These are phyloP conservation scores for Suillus placidus DNA, from an alignment of 768 basidiomycete species.

Conservation along the genomic window DNA sequence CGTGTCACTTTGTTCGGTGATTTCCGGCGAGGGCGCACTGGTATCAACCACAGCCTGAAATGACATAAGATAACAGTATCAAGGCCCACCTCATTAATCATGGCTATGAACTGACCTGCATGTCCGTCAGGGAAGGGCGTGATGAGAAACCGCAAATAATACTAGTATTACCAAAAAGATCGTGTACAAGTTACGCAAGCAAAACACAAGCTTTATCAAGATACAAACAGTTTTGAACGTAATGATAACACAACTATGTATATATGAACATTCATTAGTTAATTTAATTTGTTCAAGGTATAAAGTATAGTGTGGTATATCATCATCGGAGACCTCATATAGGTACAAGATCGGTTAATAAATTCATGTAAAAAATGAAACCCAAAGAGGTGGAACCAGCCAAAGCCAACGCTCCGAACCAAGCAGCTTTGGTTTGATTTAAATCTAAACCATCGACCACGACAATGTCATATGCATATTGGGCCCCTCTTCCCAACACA, in stretches of 20 bases:
- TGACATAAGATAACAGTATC: neutral
- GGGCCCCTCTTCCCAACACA: conserved; percentile 16
- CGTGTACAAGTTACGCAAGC: neutral
- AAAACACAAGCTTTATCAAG: no score
- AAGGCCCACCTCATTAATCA: neutral
- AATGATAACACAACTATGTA: neutral
- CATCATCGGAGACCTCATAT: neutral
- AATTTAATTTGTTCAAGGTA: neutral
- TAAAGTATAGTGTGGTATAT: neutral
- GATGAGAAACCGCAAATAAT: no score
- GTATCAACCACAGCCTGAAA: neutral
- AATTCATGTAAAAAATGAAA: conserved; percentile 1
- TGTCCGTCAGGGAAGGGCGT: neutral
- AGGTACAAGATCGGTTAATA: conserved; percentile 5
- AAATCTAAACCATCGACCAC: conserved; percentile 20
- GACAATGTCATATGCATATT: conserved; percentile 36
- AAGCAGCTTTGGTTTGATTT: conserved; percentile 30
- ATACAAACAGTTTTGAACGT: neutral
- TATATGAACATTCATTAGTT: neutral
- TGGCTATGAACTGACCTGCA: neutral
- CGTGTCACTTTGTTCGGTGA: neutral
- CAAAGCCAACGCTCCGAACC: conserved; percentile 42
- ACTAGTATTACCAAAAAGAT: neutral
- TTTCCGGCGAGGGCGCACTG: neutral
- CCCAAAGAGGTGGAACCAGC: conserved; percentile 1